Base-by-base conservation (phyloP, 306 rosid genomes). In the Medicago lupulina region DNA sequence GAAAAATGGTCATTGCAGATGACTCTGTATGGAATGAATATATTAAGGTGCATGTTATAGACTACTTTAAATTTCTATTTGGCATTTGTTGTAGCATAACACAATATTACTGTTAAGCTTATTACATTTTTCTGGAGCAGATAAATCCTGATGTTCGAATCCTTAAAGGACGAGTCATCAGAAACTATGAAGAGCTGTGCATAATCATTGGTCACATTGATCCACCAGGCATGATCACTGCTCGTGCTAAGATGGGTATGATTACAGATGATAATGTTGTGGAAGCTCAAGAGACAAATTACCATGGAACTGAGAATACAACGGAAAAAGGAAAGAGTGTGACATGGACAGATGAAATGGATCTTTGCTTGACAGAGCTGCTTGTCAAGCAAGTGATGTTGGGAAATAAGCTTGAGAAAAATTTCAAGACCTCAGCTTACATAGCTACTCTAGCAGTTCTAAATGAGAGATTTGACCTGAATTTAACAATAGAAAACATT, bases 291-390 rank as follows among this genome's bases (percentile, higher is more conserved):
- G 87, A 75, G 71, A 76, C 76, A 53, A 72, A 67, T 25, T 39
- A 60, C 76, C 83, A 73, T 34, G 77, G 73, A 78, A 67, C 63
- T 50, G 65, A 67, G 68, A 80, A 43, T 65, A 69, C 81, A 69
- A 67, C 54, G 57, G 83, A 77, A 28, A 84, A 82, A 75, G 82
- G 16, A 15, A 87, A 75, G 67, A 50, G 18, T 63, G 70, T 85
- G 46, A 28, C 85, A 60, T 85, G 88, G 88, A 87, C 91, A 18
- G 79, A 85, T 59, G 87, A 78, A 64, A 87, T 87, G 91, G 88
- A 87, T 85, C 62, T 28, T 69, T 87, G 84, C 84, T 80, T 85
- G 67, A 71, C 84, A 19, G 81, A 83, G 76, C 75, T 80, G 61
- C 86, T 87, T 69, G 74, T 80, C 62, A 71, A 85, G 73, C 88